Percentiles rank a stretch among this genome's conserved stretches.
Evolutionary conservation across 2,329 filamentous ascomycete species (phyloP).

Genomic region (Aspergillus versicolor): DNA sequence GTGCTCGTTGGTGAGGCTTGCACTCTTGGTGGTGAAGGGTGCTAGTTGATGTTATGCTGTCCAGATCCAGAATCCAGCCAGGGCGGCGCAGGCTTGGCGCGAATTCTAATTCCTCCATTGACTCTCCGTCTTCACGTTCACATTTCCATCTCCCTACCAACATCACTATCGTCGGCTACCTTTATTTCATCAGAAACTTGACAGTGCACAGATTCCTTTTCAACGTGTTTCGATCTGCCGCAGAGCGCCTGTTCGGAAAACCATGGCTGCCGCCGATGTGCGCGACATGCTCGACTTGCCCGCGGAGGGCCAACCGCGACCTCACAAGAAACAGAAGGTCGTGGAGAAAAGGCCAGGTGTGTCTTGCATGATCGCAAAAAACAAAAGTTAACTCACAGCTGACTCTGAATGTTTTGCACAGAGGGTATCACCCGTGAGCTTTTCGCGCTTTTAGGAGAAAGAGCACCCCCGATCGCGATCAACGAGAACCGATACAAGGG

Average conservation of each 20-base stretch:
- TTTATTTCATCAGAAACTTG: neutral
- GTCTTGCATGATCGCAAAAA: conserved; percentile 20
- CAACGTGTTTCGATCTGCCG: neutral
- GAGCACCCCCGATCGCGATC: conserved; percentile 53
- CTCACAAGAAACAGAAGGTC: conserved; percentile 73
- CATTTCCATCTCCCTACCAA: conserved; percentile 7
- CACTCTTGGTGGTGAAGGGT: neutral
- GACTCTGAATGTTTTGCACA: conserved; percentile 16
- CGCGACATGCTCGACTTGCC: conserved; percentile 85
- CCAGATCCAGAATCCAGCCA: conserved; percentile 31
- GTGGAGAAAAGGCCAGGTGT: conserved; percentile 57
- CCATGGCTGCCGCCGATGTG: conserved; percentile 69
- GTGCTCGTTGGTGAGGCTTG: neutral
- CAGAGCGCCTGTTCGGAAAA: neutral
- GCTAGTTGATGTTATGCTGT: conserved; percentile 12
- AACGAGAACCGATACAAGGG: conserved; percentile 55
- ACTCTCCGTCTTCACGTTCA: conserved; percentile 6
- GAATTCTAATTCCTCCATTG: conserved; percentile 19
- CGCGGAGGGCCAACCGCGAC: conserved; percentile 57
- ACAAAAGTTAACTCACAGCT: neutral
- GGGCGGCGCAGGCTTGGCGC: conserved; percentile 25
- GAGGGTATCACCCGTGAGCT: conserved; percentile 54
- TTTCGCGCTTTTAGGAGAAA: conserved; percentile 51
- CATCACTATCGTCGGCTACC: neutral
- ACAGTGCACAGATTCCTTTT: neutral